Evolutionary conservation across 768 basidiomycete genomes (phyloP), one percentile per base, ranked within the genome.

Genomic region (Trametes meyenii): DNA sequence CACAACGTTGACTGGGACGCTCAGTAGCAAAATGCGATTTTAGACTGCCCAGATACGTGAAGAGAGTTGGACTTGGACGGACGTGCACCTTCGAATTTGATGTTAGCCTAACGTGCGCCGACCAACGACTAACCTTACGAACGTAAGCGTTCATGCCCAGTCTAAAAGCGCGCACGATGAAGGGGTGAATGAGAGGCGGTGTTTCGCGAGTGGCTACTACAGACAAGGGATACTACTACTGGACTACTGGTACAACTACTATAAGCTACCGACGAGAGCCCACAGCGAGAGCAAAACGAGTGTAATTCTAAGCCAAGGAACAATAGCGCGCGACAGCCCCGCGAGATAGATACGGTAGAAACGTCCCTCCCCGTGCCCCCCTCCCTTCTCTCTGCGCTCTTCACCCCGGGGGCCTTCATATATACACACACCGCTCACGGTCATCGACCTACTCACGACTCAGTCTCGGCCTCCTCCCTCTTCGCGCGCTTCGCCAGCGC

Each of bases 231-330:
- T 36, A 19, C 42, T 44, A n/a, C n/a, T n/a, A n/a, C n/a, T n/a
- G n/a, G n/a, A n/a, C n/a, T n/a, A 46, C 44, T 46, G 16, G 43
- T 55, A 55, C 55, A 55, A 33, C 35, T 33, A 55, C 29, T 40
- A n/a, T n/a, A 29, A 21, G 2, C n/a, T 44, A 29, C 29, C 36
- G 21, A 36, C 55, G 55, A 46, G 44, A 55, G 29, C 55, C 55
- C 55, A 55, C 33, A 45, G 44, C 44, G 44, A 55, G 46, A 55
- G 44, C 44, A 46, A 35, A 55, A 55, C 55, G 55, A 55, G 35
- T 24, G 55, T 55, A 35, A 51, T 19, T 55, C 23, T 55, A 46
- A 38, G 8, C 55, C 44, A 55, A 55, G 50, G 19, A 35, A 39
- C 21, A 55, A 46, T 36, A 35, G 35, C 29, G 44, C 55, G 55